Base-by-base conservation (phyloP, 129 eudicot species). In the Escallonia herrerae region DNA sequence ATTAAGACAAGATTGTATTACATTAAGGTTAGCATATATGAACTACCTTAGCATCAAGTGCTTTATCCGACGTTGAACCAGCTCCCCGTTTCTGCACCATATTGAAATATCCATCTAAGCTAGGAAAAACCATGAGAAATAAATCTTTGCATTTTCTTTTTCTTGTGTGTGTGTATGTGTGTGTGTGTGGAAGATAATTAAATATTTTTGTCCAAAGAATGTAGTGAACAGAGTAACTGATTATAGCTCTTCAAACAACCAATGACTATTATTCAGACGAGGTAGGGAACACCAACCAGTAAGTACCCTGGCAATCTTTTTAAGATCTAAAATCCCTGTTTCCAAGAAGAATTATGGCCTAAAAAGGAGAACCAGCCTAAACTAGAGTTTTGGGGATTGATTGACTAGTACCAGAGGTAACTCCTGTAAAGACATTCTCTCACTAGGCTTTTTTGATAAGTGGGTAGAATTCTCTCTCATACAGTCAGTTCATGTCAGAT, bases 1-100 rank as follows among this genome's bases (percentile, higher is more conserved):
- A 42, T 60, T 8, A 37, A 57, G 14, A 44, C 10, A 40, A 38
- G 22, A 38, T 14, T 14, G 8, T 10, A 3, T 51, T 52, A 2
- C n/a, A n/a, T n/a, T 53, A 22, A 7, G 43, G 68, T 53, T 66
- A 33, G 43, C 51, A 22, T 72, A 5, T 45, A 55, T 79, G 55
- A 45, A 56, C 61, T 75, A 91, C 98, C 98, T 93, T 93, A 58
- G 96, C 86, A 83, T 93, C 96, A 49, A 76, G 81, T 71, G 78
- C 75, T 78, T 62, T 86, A 57, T 84, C 95, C 65, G 96, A 86
- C 70, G 82, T 74, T 62, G 80, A 80, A 74, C 85, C 93, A 73
- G 65, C 69, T 54, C 90, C 96, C 46, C 78, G 87, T 68, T 83
- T 93, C 96, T 88, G 88, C 87, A 78, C 64, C 50, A 72, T 66